These are phyloP conservation scores for Ilyonectria mors-panacis DNA, from an alignment of 2,329 filamentous ascomycete species.

Conservation along the genomic window DNA sequence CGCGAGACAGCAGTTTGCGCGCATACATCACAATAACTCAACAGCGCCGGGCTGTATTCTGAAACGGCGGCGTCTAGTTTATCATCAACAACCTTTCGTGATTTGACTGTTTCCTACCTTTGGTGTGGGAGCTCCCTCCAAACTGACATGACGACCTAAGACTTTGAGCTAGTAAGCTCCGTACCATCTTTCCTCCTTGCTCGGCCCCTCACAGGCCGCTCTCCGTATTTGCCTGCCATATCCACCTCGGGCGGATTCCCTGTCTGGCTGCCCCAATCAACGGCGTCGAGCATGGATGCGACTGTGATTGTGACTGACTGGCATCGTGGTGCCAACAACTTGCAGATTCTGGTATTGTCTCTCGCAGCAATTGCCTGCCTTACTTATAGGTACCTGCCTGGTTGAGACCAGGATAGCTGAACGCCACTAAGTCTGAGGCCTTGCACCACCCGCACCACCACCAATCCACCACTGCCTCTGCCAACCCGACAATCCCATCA, in stretches of 20 bases:
- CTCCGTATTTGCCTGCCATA: slow-evolving; percentile 19
- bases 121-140: neutral
- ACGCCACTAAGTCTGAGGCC: slow-evolving; percentile 25
- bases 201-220: slow-evolving; percentile 5
- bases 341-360: slow-evolving; percentile 26
- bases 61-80: neutral
- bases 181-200: slow-evolving; percentile 6
- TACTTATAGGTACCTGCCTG: slow-evolving; percentile 16
- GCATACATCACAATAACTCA: neutral
- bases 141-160: neutral
- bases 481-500: slow-evolving; percentile 19
- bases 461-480: slow-evolving; percentile 7
- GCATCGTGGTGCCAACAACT: slow-evolving; percentile 24
- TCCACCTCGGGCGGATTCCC: slow-evolving; percentile 24
- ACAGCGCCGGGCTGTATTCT: neutral
- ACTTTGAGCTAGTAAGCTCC: neutral
- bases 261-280: slow-evolving; percentile 26
- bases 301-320: slow-evolving; percentile 32
- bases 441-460: slow-evolving; percentile 20
- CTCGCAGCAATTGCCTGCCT: slow-evolving; percentile 13
- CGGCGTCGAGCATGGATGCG: slow-evolving; percentile 21
- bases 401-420: slow-evolving; percentile 26
- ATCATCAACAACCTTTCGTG: neutral
- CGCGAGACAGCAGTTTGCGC: neutral
- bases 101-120: neutral